phyloP scores from a whole-genome alignment of 257 asterid genomes.

The Leonotis leonurus region DNA sequence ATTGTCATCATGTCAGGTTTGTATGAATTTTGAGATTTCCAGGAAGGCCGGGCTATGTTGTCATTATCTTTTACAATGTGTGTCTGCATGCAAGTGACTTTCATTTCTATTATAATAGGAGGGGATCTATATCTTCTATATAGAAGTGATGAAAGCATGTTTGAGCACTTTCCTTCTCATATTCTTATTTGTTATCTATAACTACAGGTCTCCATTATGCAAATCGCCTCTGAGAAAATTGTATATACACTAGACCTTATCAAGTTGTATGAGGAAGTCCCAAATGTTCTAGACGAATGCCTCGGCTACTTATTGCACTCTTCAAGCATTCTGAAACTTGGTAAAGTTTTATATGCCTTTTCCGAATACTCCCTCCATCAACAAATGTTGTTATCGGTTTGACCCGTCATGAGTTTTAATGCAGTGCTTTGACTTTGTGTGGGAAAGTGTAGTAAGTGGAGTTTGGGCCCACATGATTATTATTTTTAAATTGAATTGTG shows the following conservation, averaged over 20 bases:
- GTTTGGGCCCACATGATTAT: too few species aligned
- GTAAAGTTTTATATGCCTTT: slow-evolving; percentile 29
- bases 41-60: not conserved
- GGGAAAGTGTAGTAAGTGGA: too few species aligned
- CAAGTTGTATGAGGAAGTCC: slow-evolving; percentile 57
- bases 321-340: slow-evolving; percentile 80
- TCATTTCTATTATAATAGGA: not conserved
- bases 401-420: too few species aligned
- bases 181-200: slow-evolving; percentile 5
- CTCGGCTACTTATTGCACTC: slow-evolving; percentile 69
- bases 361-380: too few species aligned
- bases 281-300: slow-evolving; percentile 65
- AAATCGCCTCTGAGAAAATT: slow-evolving; percentile 80
- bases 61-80: not conserved
- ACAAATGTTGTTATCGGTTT: too few species aligned
- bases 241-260: slow-evolving; percentile 85
- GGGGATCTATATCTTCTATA: not conserved
- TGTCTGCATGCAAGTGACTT: not conserved
- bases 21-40: not conserved
- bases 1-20: too few species aligned
- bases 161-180: not conserved
- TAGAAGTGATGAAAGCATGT: not conserved
- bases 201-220: slow-evolving; percentile 92
- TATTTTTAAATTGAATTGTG: too few species aligned
- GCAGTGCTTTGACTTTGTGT: too few species aligned